Percentiles rank a stretch among this genome's conserved stretches.
phyloP scores from a whole-genome alignment of 2,329 filamentous ascomycete species.

The Fusarium sp. region DNA sequence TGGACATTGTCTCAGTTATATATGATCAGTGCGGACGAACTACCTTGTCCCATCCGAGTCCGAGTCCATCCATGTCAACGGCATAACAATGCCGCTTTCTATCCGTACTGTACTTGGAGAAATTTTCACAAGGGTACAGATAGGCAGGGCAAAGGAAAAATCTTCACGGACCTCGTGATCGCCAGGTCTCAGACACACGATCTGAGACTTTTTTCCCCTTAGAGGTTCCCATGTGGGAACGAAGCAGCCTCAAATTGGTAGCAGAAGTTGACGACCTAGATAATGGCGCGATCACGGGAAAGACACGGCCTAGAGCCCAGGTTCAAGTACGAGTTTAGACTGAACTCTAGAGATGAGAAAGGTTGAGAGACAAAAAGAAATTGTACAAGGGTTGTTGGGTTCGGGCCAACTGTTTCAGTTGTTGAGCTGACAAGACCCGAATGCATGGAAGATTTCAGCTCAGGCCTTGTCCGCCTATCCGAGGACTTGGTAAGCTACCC shows the following conservation, averaged over 20 bases:
- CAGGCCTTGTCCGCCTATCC: not conserved
- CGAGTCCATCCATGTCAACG: not conserved
- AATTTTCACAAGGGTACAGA: not conserved
- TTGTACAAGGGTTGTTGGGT: conserved; percentile 10
- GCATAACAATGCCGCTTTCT: not conserved
- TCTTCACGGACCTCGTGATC: conserved; percentile 4
- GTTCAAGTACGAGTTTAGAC: not conserved
- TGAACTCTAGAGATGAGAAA: not conserved
- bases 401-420: conserved; percentile 17
- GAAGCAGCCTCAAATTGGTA: not conserved
- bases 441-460: not conserved
- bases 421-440: conserved; percentile 17
- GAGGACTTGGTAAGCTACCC: not conserved
- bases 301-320: conserved; percentile 2
- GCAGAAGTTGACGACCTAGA: not conserved
- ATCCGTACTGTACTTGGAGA: not conserved
- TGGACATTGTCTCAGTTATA: conserved; percentile 2
- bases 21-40: not conserved
- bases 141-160: not conserved
- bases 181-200: conserved; percentile 26
- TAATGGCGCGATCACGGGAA: conserved; percentile 30
- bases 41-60: not conserved
- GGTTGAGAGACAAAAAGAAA: not conserved
- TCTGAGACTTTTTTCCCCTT: conserved; percentile 25
- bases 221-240: conserved; percentile 19